Evolutionary conservation across 2,329 filamentous ascomycete genomes (phyloP), one percentile per base, ranked within the genome.

Genomic region (Purpureocillium lavendulum): DNA sequence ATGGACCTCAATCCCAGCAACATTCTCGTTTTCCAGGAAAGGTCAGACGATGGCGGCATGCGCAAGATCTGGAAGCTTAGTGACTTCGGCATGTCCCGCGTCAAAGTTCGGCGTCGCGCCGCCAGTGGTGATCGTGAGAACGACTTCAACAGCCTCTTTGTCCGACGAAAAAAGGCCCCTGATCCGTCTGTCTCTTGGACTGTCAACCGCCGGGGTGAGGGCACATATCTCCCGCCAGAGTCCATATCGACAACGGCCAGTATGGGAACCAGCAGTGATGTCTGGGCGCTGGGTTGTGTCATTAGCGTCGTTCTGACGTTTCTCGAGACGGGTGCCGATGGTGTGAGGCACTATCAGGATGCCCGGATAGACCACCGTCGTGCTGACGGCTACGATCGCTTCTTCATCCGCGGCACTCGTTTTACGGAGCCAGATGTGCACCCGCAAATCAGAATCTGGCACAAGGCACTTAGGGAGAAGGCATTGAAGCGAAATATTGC

Each of bases 251-350:
- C 43, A 11, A 42, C 38, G 2, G 51, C 49, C 8, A 55, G 43
- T 10, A 60, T 65, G 49, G 58, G 51, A 8, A 50, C 53, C 1
- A 51, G 51, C 10, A 64, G 59, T 33, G 62, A 67, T 44, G 53
- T 66, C 1, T 67, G 63, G 64, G 61, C 62, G 4, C 43, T 66
- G 2, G 64, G 61, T 0, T 66, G 62, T 40, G 56, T 66, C 1
- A 47, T 65, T 3, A 64, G 59, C 26, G 52, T 65, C 4, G 42
- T 67, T 0, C 53, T 66, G 18, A 51, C 59, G 2, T 67, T 61
- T 41, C 45, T 66, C 5, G 51, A 58, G 10, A 48, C 48, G 2
- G 62, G 61, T 2, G 42, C 43, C 11, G 39, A 35, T 2, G 58
- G 53, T 11, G 49, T 64, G 9, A 36, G 41, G 3, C 21, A 14